Base-by-base conservation (phyloP, 2,329 filamentous ascomycete genomes). In the Pseudophaeomoniella oleicola region DNA sequence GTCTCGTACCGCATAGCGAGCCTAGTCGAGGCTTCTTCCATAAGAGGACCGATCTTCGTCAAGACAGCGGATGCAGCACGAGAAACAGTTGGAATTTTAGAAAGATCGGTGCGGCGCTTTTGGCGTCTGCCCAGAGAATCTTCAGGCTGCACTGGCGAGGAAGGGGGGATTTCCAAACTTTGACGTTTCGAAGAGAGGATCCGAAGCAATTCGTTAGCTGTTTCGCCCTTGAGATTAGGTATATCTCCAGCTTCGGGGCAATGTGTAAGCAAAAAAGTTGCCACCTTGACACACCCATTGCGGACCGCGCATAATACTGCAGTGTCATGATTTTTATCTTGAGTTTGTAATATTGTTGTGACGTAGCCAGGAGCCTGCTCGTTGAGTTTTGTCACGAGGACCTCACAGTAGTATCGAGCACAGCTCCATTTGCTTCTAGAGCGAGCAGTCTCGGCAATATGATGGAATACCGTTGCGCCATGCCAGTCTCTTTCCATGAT, bases 401-500 rank as follows among this genome's bases (percentile, higher is more conserved):
- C 81, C 56, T 96, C 88, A 19, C 94, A 72, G 58, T 98, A 98
- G 56, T 96, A 96, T 19, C 85, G 74, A 19, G 87, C 86, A 50
- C 83, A 92, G 15, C 82, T 79, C 53, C 87, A 86, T 57, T 88
- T 94, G 42, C 81, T 82, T 35, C 85, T 80, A 36, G 81, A 83
- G 47, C 78, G 78, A 39, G 88, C 93, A 49, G 88, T 88, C 37
- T 82, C 80, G 13, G 87, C 84, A 31, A 93, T 87, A 55, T 96
- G 88, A 52, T 96, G 90, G 50, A 98, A 88, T 36, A 94, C 83
- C 0, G 86, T 94, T 42, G 80, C 81, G 10, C 84, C 81, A 35
- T 78, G 78, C 56, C 75, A 77, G 53, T 98, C 90, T 15, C 81
- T 72, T 40, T 75, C 75, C 37, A 80, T 78, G 29, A 94, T 76